Conservation (phyloP, 1,284 basidiomycete genomes). For the Coniophora puteana region DNA sequence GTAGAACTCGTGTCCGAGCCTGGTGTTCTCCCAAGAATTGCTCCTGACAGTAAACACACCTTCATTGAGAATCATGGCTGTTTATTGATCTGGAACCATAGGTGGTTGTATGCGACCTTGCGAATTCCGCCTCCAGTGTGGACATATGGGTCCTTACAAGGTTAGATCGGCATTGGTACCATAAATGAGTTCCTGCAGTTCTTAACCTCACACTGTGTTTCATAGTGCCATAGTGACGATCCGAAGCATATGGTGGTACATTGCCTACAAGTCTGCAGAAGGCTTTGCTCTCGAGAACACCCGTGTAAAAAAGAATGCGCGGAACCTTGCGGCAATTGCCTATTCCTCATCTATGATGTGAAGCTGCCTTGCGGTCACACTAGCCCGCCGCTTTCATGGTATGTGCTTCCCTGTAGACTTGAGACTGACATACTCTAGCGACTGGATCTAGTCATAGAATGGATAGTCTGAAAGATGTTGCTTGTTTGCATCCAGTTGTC, state of each 20-base stretch:
- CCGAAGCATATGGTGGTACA: slow-evolving; percentile 45
- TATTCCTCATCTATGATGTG: slow-evolving; percentile 43
- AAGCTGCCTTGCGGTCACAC: slow-evolving; percentile 63
- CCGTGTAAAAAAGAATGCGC: slow-evolving; percentile 58
- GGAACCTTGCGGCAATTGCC: slow-evolving; percentile 54
- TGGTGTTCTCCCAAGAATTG: slow-evolving; percentile 44
- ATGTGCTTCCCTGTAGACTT: slow-evolving; percentile 16
- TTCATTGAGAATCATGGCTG: slow-evolving; percentile 2
- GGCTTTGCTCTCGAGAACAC: slow-evolving; percentile 52
- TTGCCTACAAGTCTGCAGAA: slow-evolving; percentile 51
- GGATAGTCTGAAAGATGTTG: slow-evolving; percentile 40
- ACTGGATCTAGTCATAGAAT: slow-evolving; percentile 45
- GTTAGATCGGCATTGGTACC: no score
- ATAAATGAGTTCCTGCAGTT: no score
- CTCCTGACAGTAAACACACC: slow-evolving; percentile 53
- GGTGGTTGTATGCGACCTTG: slow-evolving; percentile 66
- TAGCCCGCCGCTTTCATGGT: slow-evolving; percentile 52
- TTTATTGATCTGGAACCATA: slow-evolving; percentile 15
- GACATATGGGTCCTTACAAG: slow-evolving; percentile 65
- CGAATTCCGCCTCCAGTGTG: slow-evolving; percentile 56
- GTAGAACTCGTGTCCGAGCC: slow-evolving; percentile 43
- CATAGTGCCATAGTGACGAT: slow-evolving; percentile 67
- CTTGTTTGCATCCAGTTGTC: slow-evolving; percentile 40
- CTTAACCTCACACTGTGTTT: slow-evolving; percentile 2
- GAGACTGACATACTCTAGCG: slow-evolving; percentile 3